Base-by-base conservation (phyloP, 495 filamentous ascomycete genomes). In the Tuber microsphaerosporum region DNA sequence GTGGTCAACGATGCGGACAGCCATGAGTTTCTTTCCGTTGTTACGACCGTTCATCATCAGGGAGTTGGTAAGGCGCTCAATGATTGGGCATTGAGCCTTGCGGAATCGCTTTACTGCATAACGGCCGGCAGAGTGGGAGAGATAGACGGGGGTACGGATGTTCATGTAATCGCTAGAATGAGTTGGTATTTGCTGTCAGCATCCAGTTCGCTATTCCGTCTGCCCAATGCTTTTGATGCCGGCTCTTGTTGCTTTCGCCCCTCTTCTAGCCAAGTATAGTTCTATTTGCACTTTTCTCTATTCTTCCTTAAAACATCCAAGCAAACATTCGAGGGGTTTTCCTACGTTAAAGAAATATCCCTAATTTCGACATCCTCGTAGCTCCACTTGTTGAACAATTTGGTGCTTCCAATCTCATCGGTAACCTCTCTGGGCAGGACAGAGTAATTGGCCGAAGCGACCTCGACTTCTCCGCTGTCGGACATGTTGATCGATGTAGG, bases 31-130 rank as follows among this genome's bases (percentile, higher is more conserved):
- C 92, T 99, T 99, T 87, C 95, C 95, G 92, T 97, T 98, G 91
- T 99, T 99, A 87, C 95, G 96, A 85, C 95, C 95, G 90, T 99
- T 97, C 96, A 98, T 98, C 95, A 99, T 99, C 82, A 99, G 90
- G 41, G 95, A 98, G 90, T 99, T 99, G 88, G 96, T 98, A 77
- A 99, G 91, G 85, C 95, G 94, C 92, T 99, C 95, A 83, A 99
- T 97, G 90, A 99, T 98, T 81, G 95, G 95, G 91, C 95, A 98
- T 90, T 98, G 94, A 84, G 96, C 94, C 90, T 99, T 99, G 88
- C 95, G 91, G 93, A 99, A 99, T 83, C 95, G 92, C 92, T 99
- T 99, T 86, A 91, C 90, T 85, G 95, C 95, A 88, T 97, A 98
- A 84, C 95, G 94, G 85, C 95, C 95, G 83, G 96, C 96, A 80